Base-by-base conservation (phyloP, 2,329 filamentous ascomycete species). In the Ceratocystis lukuohia region DNA sequence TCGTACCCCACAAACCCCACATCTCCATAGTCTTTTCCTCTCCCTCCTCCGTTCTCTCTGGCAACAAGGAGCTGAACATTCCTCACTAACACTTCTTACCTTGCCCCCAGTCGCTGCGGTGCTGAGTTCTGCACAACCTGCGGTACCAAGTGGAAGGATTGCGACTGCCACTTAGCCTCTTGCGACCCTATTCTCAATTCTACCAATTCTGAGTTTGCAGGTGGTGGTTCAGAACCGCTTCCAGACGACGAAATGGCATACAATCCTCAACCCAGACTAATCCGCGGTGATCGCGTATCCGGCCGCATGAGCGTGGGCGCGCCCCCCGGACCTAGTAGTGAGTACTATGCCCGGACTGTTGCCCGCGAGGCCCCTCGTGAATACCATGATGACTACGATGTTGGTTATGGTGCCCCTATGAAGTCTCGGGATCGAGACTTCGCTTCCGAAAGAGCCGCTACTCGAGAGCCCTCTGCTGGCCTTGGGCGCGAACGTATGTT, bases 91-190 rank as follows among this genome's bases (percentile, higher is more conserved):
- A 37, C 70, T 67, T 45, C 61, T 61, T 61, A 65, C 61, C 33
- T 69, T 57, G 73, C 61, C 33, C 15, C 30, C 65, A 85, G 87
- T 74, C 88, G 85, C 66, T 96, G 91, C 72, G 87, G 84, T 65
- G 89, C 89, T 33, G 83, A 95, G 71, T 95, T 95, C 72, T 96
- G 91, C 76, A 91, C 94, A 83, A 81, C 89, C 30, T 96, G 91
- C 73, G 91, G 88, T 25, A 73, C 79, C 41, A 88, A 88, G 71
- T 95, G 91, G 90, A 93, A 90, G 76, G 85, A 80, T 0, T 96
- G 91, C 72, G 84, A 88, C 65, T 96, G 91, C 70, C 87, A 88
- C 0, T 89, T 86, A 84, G 91, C 92, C 78, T 88, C 86, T 72
- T 83, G 86, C 71, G 80, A 84, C 30, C 70, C 73, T 28, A 50